phyloP scores from a whole-genome alignment of 306 rosid genomes.

The Sesbania bispinosa region DNA sequence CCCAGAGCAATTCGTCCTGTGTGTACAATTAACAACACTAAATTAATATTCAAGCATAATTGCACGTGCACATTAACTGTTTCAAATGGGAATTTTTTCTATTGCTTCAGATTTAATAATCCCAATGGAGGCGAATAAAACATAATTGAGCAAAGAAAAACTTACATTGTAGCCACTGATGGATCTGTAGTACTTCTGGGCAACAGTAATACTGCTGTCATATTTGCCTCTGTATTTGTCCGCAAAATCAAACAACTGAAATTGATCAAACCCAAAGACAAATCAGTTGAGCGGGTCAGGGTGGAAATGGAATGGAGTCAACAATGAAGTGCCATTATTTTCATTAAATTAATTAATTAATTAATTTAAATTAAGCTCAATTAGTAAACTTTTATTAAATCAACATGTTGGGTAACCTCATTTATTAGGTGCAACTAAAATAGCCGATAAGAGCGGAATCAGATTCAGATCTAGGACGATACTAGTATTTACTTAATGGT shows the following conservation, averaged over 20 bases:
- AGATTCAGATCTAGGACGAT: not conserved
- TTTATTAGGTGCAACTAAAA: conserved; percentile 21
- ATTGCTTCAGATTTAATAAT: not conserved
- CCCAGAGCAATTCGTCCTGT: conserved; percentile 97
- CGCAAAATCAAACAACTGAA: conserved; percentile 88
- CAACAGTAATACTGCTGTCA: conserved; percentile 79
- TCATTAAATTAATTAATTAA: not conserved
- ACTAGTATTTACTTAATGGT: conserved; percentile 5
- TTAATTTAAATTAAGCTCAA: not conserved
- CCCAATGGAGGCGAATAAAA: not conserved
- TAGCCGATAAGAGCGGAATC: not conserved
- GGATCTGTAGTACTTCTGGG: conserved; percentile 84
- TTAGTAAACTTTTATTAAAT: conserved; percentile 11
- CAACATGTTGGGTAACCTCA: conserved; percentile 5
- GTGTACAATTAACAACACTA: not conserved
- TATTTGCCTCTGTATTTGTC: conserved; percentile 93
- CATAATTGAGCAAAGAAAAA: not conserved
- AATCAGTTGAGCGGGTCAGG: not conserved
- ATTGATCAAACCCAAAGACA: not conserved
- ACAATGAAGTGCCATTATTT: not conserved
- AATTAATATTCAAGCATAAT: conserved; percentile 4
- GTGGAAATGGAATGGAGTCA: not conserved
- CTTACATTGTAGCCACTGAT: conserved; percentile 89
- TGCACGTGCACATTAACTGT: not conserved
- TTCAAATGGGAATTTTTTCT: not conserved